These are phyloP conservation scores for Tarenaya hassleriana DNA, from an alignment of 345 rosid species.

Conservation along the genomic window DNA sequence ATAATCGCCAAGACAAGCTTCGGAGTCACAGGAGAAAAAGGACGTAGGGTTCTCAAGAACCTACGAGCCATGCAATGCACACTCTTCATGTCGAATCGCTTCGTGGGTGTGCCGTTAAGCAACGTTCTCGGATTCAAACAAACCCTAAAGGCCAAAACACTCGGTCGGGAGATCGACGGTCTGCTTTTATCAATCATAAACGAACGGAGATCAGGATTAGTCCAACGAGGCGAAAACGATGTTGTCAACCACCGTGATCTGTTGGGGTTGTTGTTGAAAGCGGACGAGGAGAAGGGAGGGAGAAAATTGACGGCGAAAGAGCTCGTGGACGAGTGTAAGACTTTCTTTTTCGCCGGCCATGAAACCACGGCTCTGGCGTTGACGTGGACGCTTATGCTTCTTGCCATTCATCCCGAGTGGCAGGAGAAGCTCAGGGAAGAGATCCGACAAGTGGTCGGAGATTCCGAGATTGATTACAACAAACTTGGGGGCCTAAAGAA, in stretches of 20 bases:
- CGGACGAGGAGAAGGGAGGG: constrained; percentile 30
- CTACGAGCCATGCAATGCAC: constrained; percentile 64
- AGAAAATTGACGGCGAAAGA: constrained; percentile 50
- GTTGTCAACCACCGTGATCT: constrained; percentile 52
- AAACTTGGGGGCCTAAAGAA: constrained; percentile 73
- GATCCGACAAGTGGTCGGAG: constrained; percentile 58
- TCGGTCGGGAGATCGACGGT: constrained; percentile 69
- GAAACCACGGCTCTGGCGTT: constrained; percentile 88
- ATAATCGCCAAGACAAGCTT: constrained; percentile 85
- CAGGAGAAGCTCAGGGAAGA: constrained; percentile 69
- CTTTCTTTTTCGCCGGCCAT: constrained; percentile 92
- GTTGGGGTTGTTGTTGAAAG: constrained; percentile 50
- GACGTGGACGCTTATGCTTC: constrained; percentile 77
- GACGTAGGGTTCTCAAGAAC: constrained; percentile 51
- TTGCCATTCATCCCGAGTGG: constrained; percentile 78
- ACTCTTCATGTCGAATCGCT: constrained; percentile 70
- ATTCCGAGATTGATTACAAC: constrained; percentile 47
- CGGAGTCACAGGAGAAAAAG: constrained; percentile 54
- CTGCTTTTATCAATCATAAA: constrained; percentile 53
- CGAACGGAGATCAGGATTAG: constrained; percentile 34
- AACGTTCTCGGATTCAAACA: constrained; percentile 44
- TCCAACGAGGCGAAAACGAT: not conserved
- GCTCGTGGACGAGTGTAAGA: constrained; percentile 87
- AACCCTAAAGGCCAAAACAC: constrained; percentile 42
- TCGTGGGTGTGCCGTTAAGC: constrained; percentile 80